A percentile compares a stretch with the other conserved stretches of the same genome.
Evolutionary conservation across 768 basidiomycete species (phyloP).

Genomic region (Tulasnella sp.): DNA sequence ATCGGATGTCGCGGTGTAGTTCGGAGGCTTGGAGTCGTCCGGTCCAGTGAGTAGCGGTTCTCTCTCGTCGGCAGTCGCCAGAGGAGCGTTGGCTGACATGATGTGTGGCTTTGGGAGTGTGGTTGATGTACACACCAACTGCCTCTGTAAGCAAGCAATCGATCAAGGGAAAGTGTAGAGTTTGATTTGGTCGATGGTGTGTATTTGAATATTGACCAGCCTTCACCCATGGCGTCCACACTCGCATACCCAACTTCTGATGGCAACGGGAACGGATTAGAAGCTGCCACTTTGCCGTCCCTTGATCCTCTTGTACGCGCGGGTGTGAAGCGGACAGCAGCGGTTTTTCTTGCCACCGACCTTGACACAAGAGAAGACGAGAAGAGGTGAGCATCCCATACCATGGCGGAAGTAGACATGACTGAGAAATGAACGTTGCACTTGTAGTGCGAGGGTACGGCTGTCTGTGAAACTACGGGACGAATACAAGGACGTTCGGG

Average conservation of each 20-base stretch:
- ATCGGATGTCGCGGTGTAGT: too few relatives aligned
- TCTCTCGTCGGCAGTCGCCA: too few relatives aligned
- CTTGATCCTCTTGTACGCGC: slow-evolving; percentile 52
- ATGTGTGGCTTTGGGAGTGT: background rate
- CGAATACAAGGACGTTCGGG: slow-evolving; percentile 80
- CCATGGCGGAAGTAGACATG: too few relatives aligned
- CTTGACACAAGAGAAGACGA: slow-evolving; percentile 44
- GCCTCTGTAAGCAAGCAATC: too few relatives aligned
- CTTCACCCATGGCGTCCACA: background rate
- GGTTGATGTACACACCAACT: too few relatives aligned
- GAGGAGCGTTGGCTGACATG: background rate
- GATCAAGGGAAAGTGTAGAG: too few relatives aligned
- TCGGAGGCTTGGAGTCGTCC: too few relatives aligned
- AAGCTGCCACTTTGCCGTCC: slow-evolving; percentile 28
- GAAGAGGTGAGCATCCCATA: slow-evolving; percentile 39
- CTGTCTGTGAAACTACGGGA: slow-evolving; percentile 77
- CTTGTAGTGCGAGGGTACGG: slow-evolving; percentile 50
- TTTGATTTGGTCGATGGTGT: too few relatives aligned
- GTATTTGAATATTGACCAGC: background rate
- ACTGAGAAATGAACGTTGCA: background rate
- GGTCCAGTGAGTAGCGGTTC: too few relatives aligned
- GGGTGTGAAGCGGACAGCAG: slow-evolving; percentile 53
- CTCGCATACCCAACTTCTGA: background rate
- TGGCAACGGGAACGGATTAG: background rate
- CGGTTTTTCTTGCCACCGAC: slow-evolving; percentile 12